Base-by-base conservation (phyloP, 306 rosid genomes). In the Dicorynia guianensis region DNA sequence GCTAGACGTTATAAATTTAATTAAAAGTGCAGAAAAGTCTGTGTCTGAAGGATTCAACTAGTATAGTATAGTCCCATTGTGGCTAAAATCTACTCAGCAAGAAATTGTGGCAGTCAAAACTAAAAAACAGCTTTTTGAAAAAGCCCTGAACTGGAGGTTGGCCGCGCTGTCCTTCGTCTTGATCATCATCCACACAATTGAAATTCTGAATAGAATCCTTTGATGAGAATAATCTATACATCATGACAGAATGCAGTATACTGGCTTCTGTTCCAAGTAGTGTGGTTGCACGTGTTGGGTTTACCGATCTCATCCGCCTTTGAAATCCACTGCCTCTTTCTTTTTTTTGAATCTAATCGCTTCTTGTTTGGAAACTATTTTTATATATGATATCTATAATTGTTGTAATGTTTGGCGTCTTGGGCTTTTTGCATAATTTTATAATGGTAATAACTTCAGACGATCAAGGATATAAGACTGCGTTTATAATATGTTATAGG, bases 341-440 rank as follows among this genome's bases (percentile, higher is more conserved):
- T 11, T 55, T 69, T 69, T 71, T 59, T 65, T 50, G 75, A 35
- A 15, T 79, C 13, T 18, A 49, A 63, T 67, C 55, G 11, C 79
- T 58, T 71, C 78, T 71, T 74, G 88, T 85, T 90, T 84, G 78
- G 83, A 82, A 81, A 78, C 70, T 75, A 67, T 81, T 70, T 63
- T 20, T 62, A 53, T 76, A 39, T n/a, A 49, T 60, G n/a, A n/a
- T 20, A 63, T 69, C 69, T 70, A 69, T 72, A 84, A 66, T 75
- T 63, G 49, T 71, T 47, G 50, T 14, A 63, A 42, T 11, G 50
- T 47, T 60, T 58, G 39, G 70, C 75, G 76, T 46, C 52, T 60
- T 58, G 39, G 70, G 76, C 79, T 62, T 76, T 66, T 76, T 67
- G 34, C 52, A 8, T 13, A 61, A 17, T 72, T 39, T 70, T 74